Base-by-base conservation (phyloP, 2,329 filamentous ascomycete species). In the Amylocarpus encephaloides region DNA sequence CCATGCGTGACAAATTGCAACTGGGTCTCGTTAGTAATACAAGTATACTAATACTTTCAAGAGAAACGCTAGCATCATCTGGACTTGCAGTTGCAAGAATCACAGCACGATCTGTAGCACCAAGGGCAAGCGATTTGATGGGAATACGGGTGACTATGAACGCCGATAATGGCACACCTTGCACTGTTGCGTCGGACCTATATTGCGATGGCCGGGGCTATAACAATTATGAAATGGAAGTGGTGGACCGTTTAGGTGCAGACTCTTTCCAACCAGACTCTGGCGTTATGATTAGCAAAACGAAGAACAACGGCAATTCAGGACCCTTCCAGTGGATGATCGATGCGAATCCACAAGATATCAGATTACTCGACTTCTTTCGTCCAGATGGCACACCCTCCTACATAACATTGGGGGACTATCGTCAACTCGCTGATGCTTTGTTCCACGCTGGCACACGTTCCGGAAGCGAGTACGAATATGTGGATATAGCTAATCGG, bases 261-360 rank as follows among this genome's bases (percentile, higher is more conserved):
- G 53, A 55, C 15, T 53, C 50, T 11, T 55, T 53, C 41, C 42
- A 36, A 2, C 47, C 53, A 13, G 53, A 55, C 16, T 49, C 48
- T 4, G 53, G 53, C 13, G 53, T 55, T 19, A 53, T 55, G 50
- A 52, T 55, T 13, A 51, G 50, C 15, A 55, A 55, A 43, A 39
- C 40, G 5, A 53, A 52, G 29, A 30, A 45, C 5, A 40, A 48
- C 26, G 26, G 39, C 12, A 10, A 36, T 2, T 18, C 22, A 2
- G 45, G 47, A 5, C 43, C 45, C 5, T 55, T 50, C 30, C 50
- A 53, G 16, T 55, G 53, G 53, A 49, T 34, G 2, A 53, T 55
- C 12, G 53, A 55, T 30, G 50, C 53, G 6, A 55, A 55, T 11
- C 53, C 53, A 2, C 50, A 55, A 13, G 53, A 55, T 40, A 53